Evolutionary conservation across 257 asterid genomes (phyloP), one percentile per base, ranked within the genome.

Genomic region (Perilla frutescens): DNA sequence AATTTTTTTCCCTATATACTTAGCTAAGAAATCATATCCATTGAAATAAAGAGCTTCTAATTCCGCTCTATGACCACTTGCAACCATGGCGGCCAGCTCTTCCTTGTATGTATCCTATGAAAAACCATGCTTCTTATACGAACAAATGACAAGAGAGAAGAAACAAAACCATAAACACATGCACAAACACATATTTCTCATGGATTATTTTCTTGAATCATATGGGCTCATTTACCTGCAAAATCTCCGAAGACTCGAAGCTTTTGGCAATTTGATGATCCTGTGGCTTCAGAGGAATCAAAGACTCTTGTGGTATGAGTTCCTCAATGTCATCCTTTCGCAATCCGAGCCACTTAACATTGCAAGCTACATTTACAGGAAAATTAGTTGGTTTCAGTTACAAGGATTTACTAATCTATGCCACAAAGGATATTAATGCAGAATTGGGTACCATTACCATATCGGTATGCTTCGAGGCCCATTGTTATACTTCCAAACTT

Each of bases 391-490:
- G 29, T 37, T 78, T 64, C 60, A 47, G 62, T 45, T 41, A n/a
- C 12, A 69, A 67, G 7, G 41, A 57, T 51, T 26, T 32, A 40
- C 67, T 47, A 26, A 70, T 15, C 39, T 49, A 14, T 58, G 49
- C 47, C 37, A 56, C 31, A 60, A 48, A 56, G 41, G 36, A 44
- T 29, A 50, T 54, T 4, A 48, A 53, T n/a, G 43, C 43, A 76
- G 34, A 51, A 49, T 65, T 26, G n/a, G 10, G 63, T 20, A 20
- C 26, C 26, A 20, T 2, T 68, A 94, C 99, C 99, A 54, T 94
- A 94, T 91, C 95, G 75, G 76, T 90, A 90, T 40, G 97, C 97
- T 79, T 94, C 99, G 55, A 94, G 87, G 11, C 99, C 99, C 99
- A 94, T 91, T 49, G 96, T 81, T 67, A 88, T 79, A 74, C 99